Base-by-base conservation (phyloP, 2,329 filamentous ascomycete species). In the Calonectria honghensis region DNA sequence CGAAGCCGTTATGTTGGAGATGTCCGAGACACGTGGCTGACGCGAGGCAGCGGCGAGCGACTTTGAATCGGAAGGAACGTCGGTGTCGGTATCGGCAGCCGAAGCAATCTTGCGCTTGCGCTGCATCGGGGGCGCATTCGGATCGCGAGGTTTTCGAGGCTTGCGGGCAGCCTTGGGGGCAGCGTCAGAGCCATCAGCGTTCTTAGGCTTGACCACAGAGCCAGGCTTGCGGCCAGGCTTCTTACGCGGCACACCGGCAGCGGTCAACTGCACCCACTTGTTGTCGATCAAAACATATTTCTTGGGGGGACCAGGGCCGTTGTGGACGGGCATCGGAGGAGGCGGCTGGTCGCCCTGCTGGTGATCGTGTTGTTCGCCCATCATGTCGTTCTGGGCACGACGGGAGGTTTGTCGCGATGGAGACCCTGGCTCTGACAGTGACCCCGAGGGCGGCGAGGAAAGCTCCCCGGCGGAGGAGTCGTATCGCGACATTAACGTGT, bases 211-310 rank as follows among this genome's bases (percentile, higher is more conserved):
- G 64, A 88, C 83, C 70, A 85, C 89, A 74, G 86, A 90, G 81
- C 89, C 94, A 80, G 92, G 91, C 81, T 93, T 93, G 65, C 92
- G 89, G 29, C 91, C 91, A 27, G 91, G 91, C 85, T 93, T 93
- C 84, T 92, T 92, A 6, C 91, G 85, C 0, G 91, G 90, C 9
- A 91, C 81, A 14, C 91, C 91, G 67, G 90, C 90, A 32, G 90
- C 90, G 0, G 90, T 92, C 68, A 92, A 84, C 75, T 86, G 88
- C 35, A 89, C 87, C 78, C 83, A 84, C 79, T 85, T 77, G 76
- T 87, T 82, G 76, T 88, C 82, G 75, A 85, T 80, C n/a, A 80
- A 70, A 16, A 81, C 83, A 51, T 81, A 86, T 50, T 81, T 78
- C 75, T 82, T 85, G 24, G 80, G 79, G 14, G 82, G 74, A 11